Percentiles rank a stretch among this genome's conserved stretches.
Conservation (phyloP, 305 asterid genomes). For the Ruellia speciosa region DNA sequence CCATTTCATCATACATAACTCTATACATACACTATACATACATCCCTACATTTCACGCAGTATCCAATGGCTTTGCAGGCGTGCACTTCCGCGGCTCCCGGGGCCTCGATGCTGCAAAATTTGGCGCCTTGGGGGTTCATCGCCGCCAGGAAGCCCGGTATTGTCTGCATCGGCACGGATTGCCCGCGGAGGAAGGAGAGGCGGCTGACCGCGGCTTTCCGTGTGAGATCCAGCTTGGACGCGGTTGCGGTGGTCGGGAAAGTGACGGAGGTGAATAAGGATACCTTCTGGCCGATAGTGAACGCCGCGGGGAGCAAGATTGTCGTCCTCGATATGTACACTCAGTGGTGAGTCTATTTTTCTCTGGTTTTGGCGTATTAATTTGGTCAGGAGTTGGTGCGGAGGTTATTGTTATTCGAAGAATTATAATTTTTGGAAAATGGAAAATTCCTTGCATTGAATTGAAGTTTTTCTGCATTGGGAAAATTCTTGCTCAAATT, state of each 20-base stretch:
- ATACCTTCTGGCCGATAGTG: constrained; percentile 88
- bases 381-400: background rate
- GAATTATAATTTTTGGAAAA: too few relatives aligned
- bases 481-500: background rate
- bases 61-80: constrained; percentile 67
- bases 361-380: background rate
- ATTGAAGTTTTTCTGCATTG: background rate
- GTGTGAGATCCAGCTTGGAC: constrained; percentile 48
- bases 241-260: constrained; percentile 46
- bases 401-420: too few relatives aligned
- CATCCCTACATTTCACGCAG: background rate
- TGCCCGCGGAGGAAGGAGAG: constrained; percentile 28
- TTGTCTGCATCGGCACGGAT: constrained; percentile 45
- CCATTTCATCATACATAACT: background rate
- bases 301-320: constrained; percentile 75
- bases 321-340: constrained; percentile 89
- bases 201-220: constrained; percentile 26
- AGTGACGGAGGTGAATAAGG: constrained; percentile 70
- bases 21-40: background rate
- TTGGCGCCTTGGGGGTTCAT: constrained; percentile 25
- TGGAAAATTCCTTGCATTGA: background rate
- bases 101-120: constrained; percentile 34
- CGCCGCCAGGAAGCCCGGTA: constrained; percentile 31
- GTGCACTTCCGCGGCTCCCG: constrained; percentile 36
- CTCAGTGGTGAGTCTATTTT: constrained; percentile 62